Evolutionary conservation across 139 green algal species (phyloP).

Genomic region (Picochlorum sp.): DNA sequence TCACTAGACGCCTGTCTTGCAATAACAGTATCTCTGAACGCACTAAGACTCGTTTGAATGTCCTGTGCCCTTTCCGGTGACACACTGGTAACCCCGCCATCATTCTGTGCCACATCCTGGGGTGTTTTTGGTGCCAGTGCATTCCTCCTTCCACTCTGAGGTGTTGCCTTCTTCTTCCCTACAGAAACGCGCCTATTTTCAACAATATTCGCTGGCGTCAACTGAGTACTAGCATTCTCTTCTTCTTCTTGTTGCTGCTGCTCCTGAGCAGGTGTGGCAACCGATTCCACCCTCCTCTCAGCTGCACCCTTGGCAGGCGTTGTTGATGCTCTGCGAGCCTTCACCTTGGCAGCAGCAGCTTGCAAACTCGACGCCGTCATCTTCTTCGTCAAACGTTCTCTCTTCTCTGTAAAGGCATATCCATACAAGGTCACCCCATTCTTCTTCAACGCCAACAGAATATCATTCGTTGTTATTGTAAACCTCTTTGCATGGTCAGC

Average conservation of each 20-base stretch:
- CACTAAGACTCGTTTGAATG: conserved; percentile 10
- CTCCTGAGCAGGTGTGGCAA: too few relatives aligned
- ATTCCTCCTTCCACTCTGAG: background rate
- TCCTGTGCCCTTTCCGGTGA: conserved; percentile 11
- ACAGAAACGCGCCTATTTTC: too few relatives aligned
- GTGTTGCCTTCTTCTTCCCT: background rate
- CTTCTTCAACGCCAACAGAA: conserved; percentile 18
- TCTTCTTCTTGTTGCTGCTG: too few relatives aligned
- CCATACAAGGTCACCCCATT: conserved; percentile 18
- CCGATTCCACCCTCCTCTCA: background rate
- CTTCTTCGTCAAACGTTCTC: background rate
- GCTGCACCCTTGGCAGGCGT: background rate
- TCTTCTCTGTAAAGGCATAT: conserved; percentile 7
- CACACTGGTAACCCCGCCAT: background rate
- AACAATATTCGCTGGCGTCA: too few relatives aligned
- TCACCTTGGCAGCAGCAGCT: conserved; percentile 2
- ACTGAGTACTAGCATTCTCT: too few relatives aligned
- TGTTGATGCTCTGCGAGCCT: background rate
- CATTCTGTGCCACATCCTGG: background rate
- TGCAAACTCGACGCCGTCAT: background rate
- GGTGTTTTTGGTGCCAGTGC: background rate
- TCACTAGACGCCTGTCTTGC: background rate
- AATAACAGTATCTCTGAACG: conserved; percentile 11
- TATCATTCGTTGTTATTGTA: conserved; percentile 22
- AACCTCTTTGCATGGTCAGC: conserved; percentile 11